Base-by-base conservation (phyloP, 1,284 basidiomycete genomes). In the Pseudozyma tsukubaensis region DNA sequence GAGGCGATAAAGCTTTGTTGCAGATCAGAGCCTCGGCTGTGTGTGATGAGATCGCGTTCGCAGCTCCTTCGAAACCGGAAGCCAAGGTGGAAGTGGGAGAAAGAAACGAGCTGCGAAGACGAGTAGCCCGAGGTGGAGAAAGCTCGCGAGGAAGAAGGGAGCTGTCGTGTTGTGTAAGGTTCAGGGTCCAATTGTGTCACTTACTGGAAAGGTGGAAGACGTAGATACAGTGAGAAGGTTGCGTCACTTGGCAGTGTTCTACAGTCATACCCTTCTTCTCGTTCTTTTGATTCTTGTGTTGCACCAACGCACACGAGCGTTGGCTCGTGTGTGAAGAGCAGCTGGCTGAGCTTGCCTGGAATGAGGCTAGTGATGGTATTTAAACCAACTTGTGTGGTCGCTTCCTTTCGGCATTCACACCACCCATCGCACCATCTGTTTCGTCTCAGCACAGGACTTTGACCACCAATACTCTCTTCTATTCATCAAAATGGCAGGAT, bases 401-500 rank as follows among this genome's bases (percentile, higher is more conserved):
- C 24, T 29, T 29, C 24, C 24, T 29, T 29, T 6, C 24, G 24
- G 6, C 24, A 6, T 29, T 6, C 24, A 6, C 24, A 29, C 24
- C 24, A 29, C 6, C 24, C 6, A 29, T 29, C 24, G 24, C 24
- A 29, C 6, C 24, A 6, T 29, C 24, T 29, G 24, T 29, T 3
- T 29, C 24, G 3, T 29, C 24, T 29, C 24, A 29, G 3, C 24
- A 3, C 24, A 29, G 3, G 24, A 29, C 24, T 29, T 29, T 43
- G 42, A 9, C 24, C 35, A n/a, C 19, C 19, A 32, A 16, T 3
- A 11, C 12, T 2, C 29, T 21, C 14, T 34, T 16, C 16, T n/a
- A 18, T 24, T 6, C 39, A 19, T 7, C 51, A 71, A 29, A 54
- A 73, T 73, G 71, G 61, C 71, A 61, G 71, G 61, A 39, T 59